Evolutionary conservation across 352 stramenopile genomes (phyloP), one percentile per base, ranked within the genome.

Genomic region (Phytophthora idaei): DNA sequence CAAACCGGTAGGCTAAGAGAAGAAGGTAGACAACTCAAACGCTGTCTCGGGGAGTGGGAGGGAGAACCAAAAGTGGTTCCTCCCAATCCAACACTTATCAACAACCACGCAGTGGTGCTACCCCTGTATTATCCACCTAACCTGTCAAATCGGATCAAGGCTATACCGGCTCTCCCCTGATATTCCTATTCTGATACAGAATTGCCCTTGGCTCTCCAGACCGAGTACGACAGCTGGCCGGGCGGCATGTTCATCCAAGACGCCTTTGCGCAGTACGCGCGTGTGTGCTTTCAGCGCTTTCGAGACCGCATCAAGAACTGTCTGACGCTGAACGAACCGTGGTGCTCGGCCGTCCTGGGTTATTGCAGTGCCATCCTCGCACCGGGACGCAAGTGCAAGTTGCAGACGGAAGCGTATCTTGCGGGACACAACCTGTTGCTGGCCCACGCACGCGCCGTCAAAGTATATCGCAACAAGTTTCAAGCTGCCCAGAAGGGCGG

Each of bases 291-390:
- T 74, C 69, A 90, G 27, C 71, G 75, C 11, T 98, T 98, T 67
- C 92, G 93, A 34, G 88, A 98, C 68, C 79, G 92, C 44, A 93
- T 98, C 15, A 97, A 96, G 67, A 80, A 87, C 53, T 98, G 94
- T 93, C 76, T 98, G 25, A 98, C 93, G 4, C 75, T 98, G 31
- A 98, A 98, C 64, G 95, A 98, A 69, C 75, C 89, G 6, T 97
- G 89, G 89, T 95, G 76, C 36, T 81, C 93, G 0, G 75, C 87
- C 4, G 87, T 97, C 48, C 66, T 94, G 49, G 94, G 91, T 32
- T 97, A 97, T 66, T 79, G 89, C 32, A 85, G 77, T 57, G 92
- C 89, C 29, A 76, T 84, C 5, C 91, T 97, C 57, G 94, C 95
- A 12, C 94, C 93, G 5, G 83, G 84, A 32, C 73, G 72, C 63